These are phyloP conservation scores for Micractinium sp. DNA, from an alignment of 139 green algal genomes.

Conservation along the genomic window DNA sequence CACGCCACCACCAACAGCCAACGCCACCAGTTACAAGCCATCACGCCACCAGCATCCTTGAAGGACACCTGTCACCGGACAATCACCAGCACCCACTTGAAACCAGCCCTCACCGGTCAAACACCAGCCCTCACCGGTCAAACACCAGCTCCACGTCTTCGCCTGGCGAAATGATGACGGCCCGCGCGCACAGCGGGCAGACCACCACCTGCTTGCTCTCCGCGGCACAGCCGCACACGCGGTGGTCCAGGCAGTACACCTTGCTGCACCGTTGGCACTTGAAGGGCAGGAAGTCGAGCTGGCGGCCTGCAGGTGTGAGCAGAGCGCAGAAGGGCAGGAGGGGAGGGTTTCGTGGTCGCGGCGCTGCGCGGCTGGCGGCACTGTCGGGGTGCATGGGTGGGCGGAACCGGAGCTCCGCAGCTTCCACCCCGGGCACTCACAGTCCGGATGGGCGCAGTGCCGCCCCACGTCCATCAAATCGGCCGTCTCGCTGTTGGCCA, in stretches of 20 bases:
- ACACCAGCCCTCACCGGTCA: slow-evolving; percentile 26
- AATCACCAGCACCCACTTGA: neutral
- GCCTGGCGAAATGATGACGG: slow-evolving; percentile 17
- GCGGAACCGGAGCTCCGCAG: neutral
- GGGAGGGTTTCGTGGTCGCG: too few species aligned
- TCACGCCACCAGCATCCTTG: too few species aligned
- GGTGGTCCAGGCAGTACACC: slow-evolving; percentile 76
- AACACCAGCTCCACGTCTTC: slow-evolving; percentile 41
- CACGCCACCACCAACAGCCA: too few species aligned
- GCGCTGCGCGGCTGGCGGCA: too few species aligned
- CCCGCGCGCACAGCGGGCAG: slow-evolving; percentile 78
- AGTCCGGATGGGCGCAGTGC: slow-evolving; percentile 64
- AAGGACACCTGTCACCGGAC: too few species aligned
- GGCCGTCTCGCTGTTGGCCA: slow-evolving; percentile 48
- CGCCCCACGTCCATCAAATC: slow-evolving; percentile 60
- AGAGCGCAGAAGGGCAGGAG: neutral
- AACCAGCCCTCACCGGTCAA: neutral
- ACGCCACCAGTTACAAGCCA: too few species aligned
- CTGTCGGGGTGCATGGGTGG: too few species aligned
- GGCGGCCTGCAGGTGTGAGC: slow-evolving; percentile 1
- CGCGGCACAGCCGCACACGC: slow-evolving; percentile 55
- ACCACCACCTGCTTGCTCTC: slow-evolving; percentile 56
- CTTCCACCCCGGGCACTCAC: slow-evolving; percentile 4
- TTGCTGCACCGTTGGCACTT: slow-evolving; percentile 63
- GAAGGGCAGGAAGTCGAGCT: slow-evolving; percentile 86